These are phyloP conservation scores for Parmelia sp. DNA, from an alignment of 495 filamentous ascomycete species.

Conservation along the genomic window DNA sequence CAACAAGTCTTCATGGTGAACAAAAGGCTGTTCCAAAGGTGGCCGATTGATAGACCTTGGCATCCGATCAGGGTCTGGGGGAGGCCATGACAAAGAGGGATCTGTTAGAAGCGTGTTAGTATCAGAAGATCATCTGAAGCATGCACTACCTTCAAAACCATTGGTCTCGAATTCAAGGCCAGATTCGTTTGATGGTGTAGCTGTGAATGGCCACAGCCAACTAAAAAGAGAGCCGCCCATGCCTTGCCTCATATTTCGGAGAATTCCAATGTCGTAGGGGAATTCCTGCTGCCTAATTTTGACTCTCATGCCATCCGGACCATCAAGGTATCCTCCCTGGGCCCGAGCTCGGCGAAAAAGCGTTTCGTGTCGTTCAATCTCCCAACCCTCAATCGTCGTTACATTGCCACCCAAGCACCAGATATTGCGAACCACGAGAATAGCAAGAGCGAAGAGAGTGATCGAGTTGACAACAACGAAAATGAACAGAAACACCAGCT, in stretches of 20 bases:
- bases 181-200: constrained; percentile 45
- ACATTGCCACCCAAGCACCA: constrained; percentile 55
- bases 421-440: constrained; percentile 57
- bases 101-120: constrained; percentile 32
- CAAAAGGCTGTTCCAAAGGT: constrained; percentile 32
- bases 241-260: constrained; percentile 63
- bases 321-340: constrained; percentile 53
- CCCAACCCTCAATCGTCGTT: constrained; percentile 91
- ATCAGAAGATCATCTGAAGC: constrained; percentile 8
- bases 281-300: constrained; percentile 66
- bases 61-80: constrained; percentile 80
- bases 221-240: constrained; percentile 60
- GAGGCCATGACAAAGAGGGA: constrained; percentile 65
- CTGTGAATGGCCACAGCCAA: constrained; percentile 62
- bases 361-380: constrained; percentile 78
- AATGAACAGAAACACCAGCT: constrained; percentile 61
- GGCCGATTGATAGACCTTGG: constrained; percentile 40
- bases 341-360: constrained; percentile 56
- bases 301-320: constrained; percentile 52
- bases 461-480: constrained; percentile 54
- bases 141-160: constrained; percentile 68
- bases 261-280: constrained; percentile 88
- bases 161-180: constrained; percentile 74
- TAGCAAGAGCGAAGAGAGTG: constrained; percentile 57
- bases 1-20: constrained; percentile 28